Evolutionary conservation across 2,329 filamentous ascomycete genomes (phyloP), one percentile per base, ranked within the genome.

Genomic region (Sporothrix sp.): DNA sequence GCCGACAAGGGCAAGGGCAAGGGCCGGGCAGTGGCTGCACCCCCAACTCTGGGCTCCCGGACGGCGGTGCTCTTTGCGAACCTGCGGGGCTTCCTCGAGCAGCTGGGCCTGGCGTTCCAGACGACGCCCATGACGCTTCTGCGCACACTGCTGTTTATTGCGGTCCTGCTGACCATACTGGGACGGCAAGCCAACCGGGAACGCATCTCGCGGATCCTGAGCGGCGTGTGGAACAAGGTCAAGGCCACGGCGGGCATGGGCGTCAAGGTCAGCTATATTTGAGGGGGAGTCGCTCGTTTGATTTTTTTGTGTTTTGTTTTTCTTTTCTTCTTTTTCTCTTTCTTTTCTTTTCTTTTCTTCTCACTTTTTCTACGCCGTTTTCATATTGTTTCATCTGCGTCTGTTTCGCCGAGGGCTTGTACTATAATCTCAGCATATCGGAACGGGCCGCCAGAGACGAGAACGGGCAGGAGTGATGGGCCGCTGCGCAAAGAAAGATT

Each of bases 231-330:
- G 88, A 77, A 79, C 50, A 96, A 95, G 69, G 71, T 95, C 36
- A 81, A 79, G 63, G 76, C 81, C 40, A 97, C 93, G 0, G 83
- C 91, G 4, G 90, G 90, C 2, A 97, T 97, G 91, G 93, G 91
- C 2, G 86, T 94, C 56, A 97, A 96, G 71, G 90, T 97, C 61
- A 95, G 86, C 65, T 97, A 97, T 69, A 94, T 98, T 54, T 97
- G 68, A 73, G 8, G 6, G 14, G 14, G 5, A 3, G 21, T 7
- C 14, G 18, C 28, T 28, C 23, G 20, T 48, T 28, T 11, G 10
- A 18, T 13, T 6, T 2, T 1, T 5, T 9, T 4, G 37, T 21
- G 20, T 21, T 28, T 28, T 32, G 18, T n/a, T n/a, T n/a, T n/a
- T n/a, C n/a, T n/a, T n/a, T n/a, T 28, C 25, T 5, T 28, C 25